Base-by-base conservation (phyloP, 2,329 filamentous ascomycete species). In the Xylariaceae sp. region DNA sequence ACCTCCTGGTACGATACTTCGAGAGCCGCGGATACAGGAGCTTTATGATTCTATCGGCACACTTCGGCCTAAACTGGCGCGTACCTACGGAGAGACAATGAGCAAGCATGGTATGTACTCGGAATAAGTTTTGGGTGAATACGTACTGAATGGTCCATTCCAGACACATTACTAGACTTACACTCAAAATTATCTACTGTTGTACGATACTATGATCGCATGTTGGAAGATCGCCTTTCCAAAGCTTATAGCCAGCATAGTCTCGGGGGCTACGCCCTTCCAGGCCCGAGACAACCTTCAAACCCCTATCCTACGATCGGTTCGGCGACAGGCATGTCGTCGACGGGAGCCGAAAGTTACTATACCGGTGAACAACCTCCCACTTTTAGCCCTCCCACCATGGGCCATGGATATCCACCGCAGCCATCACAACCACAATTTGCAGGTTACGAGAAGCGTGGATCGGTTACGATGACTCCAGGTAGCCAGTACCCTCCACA, bases 31-130 rank as follows among this genome's bases (percentile, higher is more conserved):
- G 68, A 97, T 99, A 46, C 94, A 99, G 71, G 94, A 99, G 72
- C 77, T 99, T 5, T 99, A 99, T 68, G 94, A 97, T 66, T 95
- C 92, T 63, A 97, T 99, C 63, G 91, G 93, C n/a, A 81, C 90
- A 14, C 75, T 99, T 57, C 83, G 94, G 45, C 94, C 94, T 1
- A 99, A 99, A 70, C 78, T 99, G 50, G 94, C 94, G 5, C 83
- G 94, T 51, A 97, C 93, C 0, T 97, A 97, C 67, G 94, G 94
- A 50, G 94, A 99, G 74, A 97, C 94, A 0, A 97, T 99, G 94
- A 97, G 94, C 81, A 99, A 99, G 72, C 94, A 97, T 70, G 92
- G 90, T 90, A 75, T 68, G 83, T 73, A 44, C 31, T 36, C 34
- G 13, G 28, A 11, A n/a, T 3, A 18, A 3, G 16, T 17, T 44